Evolutionary conservation across 805 yeast species (phyloP), one percentile per base, ranked within the genome.

Genomic region (Cyberlindnera nakhonratchasimensis): DNA sequence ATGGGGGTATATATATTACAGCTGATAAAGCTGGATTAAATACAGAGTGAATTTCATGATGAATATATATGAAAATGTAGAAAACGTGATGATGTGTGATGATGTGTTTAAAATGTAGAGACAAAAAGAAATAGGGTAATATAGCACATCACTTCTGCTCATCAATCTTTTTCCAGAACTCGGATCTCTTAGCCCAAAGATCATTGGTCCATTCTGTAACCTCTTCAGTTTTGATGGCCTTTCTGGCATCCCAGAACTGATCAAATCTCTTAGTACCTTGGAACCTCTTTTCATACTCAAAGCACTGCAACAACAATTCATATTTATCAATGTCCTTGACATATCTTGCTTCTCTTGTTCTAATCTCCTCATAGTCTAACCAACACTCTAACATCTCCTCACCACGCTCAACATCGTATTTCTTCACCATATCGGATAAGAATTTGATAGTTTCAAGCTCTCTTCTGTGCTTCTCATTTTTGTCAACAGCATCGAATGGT

Each of bases 291-390:
- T 88, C 96, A 59, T 90, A 91, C 63, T 89, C 86, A 73, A 79
- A 79, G 29, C 90, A 82, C 66, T 86, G 87, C 51, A 84, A 74
- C 50, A 86, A 70, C 77, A 89, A 77, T 65, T 89, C 97, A 58
- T 77, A 85, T 70, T 91, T 91, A 64, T 91, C 98, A 47, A 93
- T 79, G 63, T 91, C 97, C 66, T 91, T 91, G 50, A 91, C 96
- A 52, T 87, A 86, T 41, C 81, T 72, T 11, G 97, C 96, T 63
- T 91, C 98, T 20, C 77, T 61, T 32, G 82, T 77, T 52, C 87
- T 72, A 53, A 86, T 83, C 57, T 83, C 80, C 67, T 91, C 99
- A 65, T 91, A 91, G 61, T 88, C 96, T 42, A 81, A 65, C 96
- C 96, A 91, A 47, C 80, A 73, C 29, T 80, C 81, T 45, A 72